Evolutionary conservation across 2,329 filamentous ascomycete species (phyloP).

Genomic region (Fusarium luffae): DNA sequence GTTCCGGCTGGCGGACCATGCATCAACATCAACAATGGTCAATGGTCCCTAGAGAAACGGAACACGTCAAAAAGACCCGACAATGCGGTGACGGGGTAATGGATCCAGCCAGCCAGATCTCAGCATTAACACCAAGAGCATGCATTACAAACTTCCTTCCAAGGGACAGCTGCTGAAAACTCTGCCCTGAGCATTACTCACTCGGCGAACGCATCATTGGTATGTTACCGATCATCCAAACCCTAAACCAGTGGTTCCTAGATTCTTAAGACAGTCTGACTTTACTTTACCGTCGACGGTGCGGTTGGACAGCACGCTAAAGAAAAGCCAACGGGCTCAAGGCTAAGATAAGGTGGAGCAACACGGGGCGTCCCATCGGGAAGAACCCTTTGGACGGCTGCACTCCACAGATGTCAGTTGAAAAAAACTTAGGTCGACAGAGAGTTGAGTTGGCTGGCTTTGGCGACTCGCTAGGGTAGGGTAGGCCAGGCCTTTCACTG

Average conservation of each 20-base stretch:
- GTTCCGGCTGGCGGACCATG: constrained; percentile 26
- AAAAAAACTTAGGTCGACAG: constrained; percentile 19
- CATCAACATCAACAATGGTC: constrained; percentile 19
- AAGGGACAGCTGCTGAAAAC: background rate
- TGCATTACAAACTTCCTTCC: constrained; percentile 7
- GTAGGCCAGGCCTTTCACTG: constrained; percentile 9
- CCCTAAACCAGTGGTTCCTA: constrained; percentile 22
- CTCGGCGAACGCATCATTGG: background rate
- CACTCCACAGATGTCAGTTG: constrained; percentile 42
- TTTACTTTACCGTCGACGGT: constrained; percentile 25
- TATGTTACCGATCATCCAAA: constrained; percentile 20
- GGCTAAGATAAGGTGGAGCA: constrained; percentile 37
- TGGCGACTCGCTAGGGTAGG: background rate
- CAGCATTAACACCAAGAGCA: constrained; percentile 4
- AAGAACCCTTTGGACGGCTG: constrained; percentile 43
- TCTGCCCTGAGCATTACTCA: constrained; percentile 9
- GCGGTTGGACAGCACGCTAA: constrained; percentile 28
- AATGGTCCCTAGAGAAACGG: constrained; percentile 19
- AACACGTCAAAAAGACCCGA: constrained; percentile 31
- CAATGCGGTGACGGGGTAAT: constrained; percentile 26
- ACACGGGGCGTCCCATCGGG: constrained; percentile 45
- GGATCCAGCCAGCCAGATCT: constrained; percentile 1
- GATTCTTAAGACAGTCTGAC: constrained; percentile 6
- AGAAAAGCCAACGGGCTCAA: constrained; percentile 33
- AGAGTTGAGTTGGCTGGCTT: constrained; percentile 15